Base-by-base conservation (phyloP, 805 yeast species). In the Zygosaccharomyces rouxii region DNA sequence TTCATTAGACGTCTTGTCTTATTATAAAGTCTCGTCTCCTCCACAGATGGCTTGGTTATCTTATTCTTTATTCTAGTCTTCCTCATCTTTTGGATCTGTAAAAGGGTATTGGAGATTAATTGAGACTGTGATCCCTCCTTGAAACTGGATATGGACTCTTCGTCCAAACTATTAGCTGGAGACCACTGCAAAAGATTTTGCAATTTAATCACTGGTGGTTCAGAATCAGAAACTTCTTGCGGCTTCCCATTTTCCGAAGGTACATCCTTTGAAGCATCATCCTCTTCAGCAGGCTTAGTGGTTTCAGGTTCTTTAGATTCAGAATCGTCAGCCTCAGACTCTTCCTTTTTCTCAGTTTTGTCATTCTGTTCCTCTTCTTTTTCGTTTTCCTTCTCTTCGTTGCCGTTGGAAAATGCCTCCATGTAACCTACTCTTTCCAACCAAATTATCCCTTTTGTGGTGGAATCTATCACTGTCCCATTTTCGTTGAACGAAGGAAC, bases 401-500 rank as follows among this genome's bases (percentile, higher is more conserved):
- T 30, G 5, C 42, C 40, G 19, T 44, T 42, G 21, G 44, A 37
- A 22, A 38, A 51, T 4, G 76, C 53, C 28, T 72, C 68, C 42
- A 67, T 69, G 46, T 73, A 73, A 1, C 84, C 84, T 38, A 74
- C 66, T 55, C 75, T 79, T 50, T 78, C 80, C 26, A 77, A 60
- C 83, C 83, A 78, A 4, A 74, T 69, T 19, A 74, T 62, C 3
- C 80, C 78, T 55, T 77, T 74, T 58, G 76, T 72, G 18, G 73
- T 73, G 13, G 76, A 74, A 23, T 78, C 74, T 10, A 83, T 63
- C 2, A 81, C 77, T 6, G 81, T 72, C 16, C 75, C 76, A 31
- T 75, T 74, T 54, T 83, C 84, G 60, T 83, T 89, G 37, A 74
- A 68, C 9, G 76, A 63, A 4, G 94, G 94, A 0, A 88, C 87